Evolutionary conservation across 495 filamentous ascomycete species (phyloP).

Genomic region (Aspergillus biplanus): DNA sequence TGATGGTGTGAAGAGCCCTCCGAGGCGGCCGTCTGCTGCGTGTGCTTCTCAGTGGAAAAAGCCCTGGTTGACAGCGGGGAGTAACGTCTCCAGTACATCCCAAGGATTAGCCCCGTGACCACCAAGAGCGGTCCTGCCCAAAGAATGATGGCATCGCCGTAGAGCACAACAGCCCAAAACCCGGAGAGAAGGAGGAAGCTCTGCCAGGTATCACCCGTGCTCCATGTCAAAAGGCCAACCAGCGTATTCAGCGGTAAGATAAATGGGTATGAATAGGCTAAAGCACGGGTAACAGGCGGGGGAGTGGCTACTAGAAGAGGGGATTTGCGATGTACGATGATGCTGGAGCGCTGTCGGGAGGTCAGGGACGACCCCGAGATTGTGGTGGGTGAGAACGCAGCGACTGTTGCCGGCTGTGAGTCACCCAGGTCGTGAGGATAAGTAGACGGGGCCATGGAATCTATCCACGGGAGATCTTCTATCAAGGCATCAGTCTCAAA

Average conservation of each 20-base stretch:
- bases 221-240: constrained; percentile 88
- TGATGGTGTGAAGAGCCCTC: constrained; percentile 71
- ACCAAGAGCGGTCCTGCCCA: constrained; percentile 82
- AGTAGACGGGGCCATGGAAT: constrained; percentile 57
- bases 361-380: constrained; percentile 68
- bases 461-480: constrained; percentile 68
- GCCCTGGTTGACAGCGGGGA: constrained; percentile 85
- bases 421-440: constrained; percentile 45
- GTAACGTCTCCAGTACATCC: constrained; percentile 91
- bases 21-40: constrained; percentile 52
- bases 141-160: constrained; percentile 79
- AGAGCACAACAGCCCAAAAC: constrained; percentile 86
- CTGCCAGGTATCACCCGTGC: constrained; percentile 90
- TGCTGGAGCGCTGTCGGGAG: constrained; percentile 79
- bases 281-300: constrained; percentile 85
- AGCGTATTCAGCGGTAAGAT: constrained; percentile 82
- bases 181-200: constrained; percentile 84
- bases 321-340: constrained; percentile 95
- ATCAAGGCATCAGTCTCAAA: constrained; percentile 27
- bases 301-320: constrained; percentile 92
- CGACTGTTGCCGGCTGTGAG: constrained; percentile 70
- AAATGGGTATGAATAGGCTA: constrained; percentile 94
- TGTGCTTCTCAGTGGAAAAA: constrained; percentile 66
- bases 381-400: constrained; percentile 84
- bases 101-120: constrained; percentile 77